A percentile compares a stretch with the other conserved stretches of the same genome.
Evolutionary conservation across 2,329 filamentous ascomycete species (phyloP).

Genomic region (Tetracladium maxilliforme): DNA sequence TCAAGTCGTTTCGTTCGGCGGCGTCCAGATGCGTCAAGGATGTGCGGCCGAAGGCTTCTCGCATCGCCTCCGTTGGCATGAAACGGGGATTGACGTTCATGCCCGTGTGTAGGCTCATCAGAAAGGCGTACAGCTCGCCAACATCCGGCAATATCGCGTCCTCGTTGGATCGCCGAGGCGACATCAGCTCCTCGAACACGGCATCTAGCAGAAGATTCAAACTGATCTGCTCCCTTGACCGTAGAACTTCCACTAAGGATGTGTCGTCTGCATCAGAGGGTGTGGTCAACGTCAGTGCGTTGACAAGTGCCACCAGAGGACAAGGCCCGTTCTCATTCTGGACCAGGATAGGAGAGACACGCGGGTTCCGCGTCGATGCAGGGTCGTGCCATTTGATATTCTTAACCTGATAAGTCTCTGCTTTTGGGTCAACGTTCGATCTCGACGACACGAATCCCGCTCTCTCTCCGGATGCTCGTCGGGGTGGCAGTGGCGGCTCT

Average conservation of each 20-base stretch:
- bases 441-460: too few species aligned
- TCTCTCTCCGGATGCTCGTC: too few species aligned
- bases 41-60: slow-evolving; percentile 19
- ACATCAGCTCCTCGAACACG: slow-evolving; percentile 87
- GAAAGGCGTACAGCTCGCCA: slow-evolving; percentile 72
- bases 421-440: too few species aligned
- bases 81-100: slow-evolving; percentile 98
- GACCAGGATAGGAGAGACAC: slow-evolving; percentile 74
- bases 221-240: slow-evolving; percentile 75
- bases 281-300: slow-evolving; percentile 76
- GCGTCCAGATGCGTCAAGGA: slow-evolving; percentile 37
- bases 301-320: slow-evolving; percentile 82
- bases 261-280: slow-evolving; percentile 50
- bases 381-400: slow-evolving; percentile 75
- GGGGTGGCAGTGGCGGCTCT: too few species aligned
- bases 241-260: slow-evolving; percentile 62
- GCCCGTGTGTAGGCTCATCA: slow-evolving; percentile 80
- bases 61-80: slow-evolving; percentile 31
- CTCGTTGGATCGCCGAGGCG: slow-evolving; percentile 47
- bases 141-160: slow-evolving; percentile 66
- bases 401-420: slow-evolving; percentile 91
- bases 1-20: slow-evolving; percentile 27
- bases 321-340: slow-evolving; percentile 94
- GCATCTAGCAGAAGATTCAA: slow-evolving; percentile 75
- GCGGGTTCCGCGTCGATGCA: slow-evolving; percentile 40